These are phyloP conservation scores for Fusarium sulawesiense DNA, from an alignment of 2,329 filamentous ascomycete species.

Conservation along the genomic window DNA sequence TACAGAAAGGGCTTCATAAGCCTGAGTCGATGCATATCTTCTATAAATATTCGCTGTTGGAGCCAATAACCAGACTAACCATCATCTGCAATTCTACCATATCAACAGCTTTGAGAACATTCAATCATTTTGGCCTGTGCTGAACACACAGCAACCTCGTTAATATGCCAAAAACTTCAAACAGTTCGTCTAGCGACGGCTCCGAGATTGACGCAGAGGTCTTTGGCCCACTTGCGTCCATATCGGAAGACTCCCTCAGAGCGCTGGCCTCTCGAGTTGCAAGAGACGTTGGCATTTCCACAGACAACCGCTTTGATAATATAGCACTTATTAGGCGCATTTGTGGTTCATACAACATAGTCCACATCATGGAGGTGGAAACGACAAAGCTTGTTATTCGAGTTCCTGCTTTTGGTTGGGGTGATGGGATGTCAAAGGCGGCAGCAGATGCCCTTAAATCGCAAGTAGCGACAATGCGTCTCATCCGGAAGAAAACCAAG, in stretches of 20 bases:
- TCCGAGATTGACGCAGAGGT: not conserved
- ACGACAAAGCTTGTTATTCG: constrained; percentile 21
- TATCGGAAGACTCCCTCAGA: not conserved
- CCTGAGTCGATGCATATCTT: not conserved
- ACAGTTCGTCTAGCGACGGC: too few relatives aligned
- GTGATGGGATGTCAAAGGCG: constrained; percentile 20
- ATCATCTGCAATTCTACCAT: not conserved
- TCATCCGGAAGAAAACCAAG: constrained; percentile 2
- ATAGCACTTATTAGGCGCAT: not conserved
- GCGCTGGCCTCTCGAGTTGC: not conserved
- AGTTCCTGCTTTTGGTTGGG: constrained; percentile 21
- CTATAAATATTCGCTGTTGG: not conserved
- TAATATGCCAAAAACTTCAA: not conserved
- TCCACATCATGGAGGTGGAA: not conserved
- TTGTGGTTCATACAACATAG: constrained; percentile 8
- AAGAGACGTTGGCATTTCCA: not conserved
- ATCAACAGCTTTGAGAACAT: not conserved
- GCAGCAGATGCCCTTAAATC: constrained; percentile 22
- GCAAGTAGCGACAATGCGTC: constrained; percentile 16
- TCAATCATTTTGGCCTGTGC: not conserved
- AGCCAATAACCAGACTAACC: not conserved
- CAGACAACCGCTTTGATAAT: not conserved
- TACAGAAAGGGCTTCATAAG: not conserved
- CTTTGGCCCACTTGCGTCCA: not conserved
- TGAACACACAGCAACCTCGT: not conserved